A percentile compares a stretch with the other conserved stretches of the same genome.
Evolutionary conservation across 495 filamentous ascomycete species (phyloP).

Genomic region (Aspergillus ostianus): DNA sequence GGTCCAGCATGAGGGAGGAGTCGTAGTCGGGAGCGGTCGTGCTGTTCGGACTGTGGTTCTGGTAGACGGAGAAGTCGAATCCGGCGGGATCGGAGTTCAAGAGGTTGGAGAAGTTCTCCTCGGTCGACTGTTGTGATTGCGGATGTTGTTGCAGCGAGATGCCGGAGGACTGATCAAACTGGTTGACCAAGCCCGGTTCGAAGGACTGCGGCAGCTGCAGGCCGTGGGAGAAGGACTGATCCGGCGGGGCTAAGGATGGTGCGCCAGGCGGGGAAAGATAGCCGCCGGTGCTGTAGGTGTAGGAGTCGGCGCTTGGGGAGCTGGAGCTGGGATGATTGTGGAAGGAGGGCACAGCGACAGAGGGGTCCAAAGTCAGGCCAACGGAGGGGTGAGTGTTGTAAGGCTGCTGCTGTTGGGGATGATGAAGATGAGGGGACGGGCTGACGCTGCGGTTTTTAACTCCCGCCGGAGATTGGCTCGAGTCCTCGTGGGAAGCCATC

Average conservation of each 20-base stretch:
- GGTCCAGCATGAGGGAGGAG: conserved; percentile 45
- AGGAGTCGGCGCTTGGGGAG: conserved; percentile 28
- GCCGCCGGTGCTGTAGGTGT: conserved; percentile 28
- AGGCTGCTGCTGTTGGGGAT: conserved; percentile 21
- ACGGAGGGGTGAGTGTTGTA: conserved; percentile 38
- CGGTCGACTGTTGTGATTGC: conserved; percentile 16
- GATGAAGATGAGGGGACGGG: conserved; percentile 38
- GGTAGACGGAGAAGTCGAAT: conserved; percentile 43
- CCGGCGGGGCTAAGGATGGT: conserved; percentile 28
- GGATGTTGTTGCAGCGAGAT: conserved; percentile 23
- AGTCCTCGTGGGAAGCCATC: conserved; percentile 41
- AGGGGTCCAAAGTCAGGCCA: conserved; percentile 39
- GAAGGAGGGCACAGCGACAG: conserved; percentile 32
- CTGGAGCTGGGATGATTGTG: conserved; percentile 25
- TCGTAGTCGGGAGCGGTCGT: conserved; percentile 34
- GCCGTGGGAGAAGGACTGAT: conserved; percentile 34
- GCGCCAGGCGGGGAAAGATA: conserved; percentile 30
- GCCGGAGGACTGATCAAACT: conserved; percentile 32
- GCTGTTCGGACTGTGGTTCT: conserved; percentile 34
- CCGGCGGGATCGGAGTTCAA: conserved; percentile 36
- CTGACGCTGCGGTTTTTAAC: conserved; percentile 42
- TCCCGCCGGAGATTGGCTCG: conserved; percentile 27
- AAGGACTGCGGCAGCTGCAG: conserved; percentile 41
- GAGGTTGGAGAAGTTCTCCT: conserved; percentile 42
- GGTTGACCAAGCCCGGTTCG: conserved; percentile 34